Evolutionary conservation across 1,139 yeast species (phyloP).

Genomic region (Taphrina populina): DNA sequence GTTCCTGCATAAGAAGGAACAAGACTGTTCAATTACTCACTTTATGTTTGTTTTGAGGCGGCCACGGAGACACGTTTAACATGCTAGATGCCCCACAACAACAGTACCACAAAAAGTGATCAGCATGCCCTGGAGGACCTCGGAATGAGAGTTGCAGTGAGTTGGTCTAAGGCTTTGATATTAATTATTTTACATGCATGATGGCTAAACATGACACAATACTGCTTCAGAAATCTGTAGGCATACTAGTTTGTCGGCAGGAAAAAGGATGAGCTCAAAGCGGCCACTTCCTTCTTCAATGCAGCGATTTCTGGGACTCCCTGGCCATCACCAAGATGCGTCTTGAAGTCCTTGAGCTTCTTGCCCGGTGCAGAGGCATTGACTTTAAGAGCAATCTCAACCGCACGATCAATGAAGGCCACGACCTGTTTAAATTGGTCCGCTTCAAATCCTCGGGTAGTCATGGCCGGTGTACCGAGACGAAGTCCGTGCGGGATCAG

Average conservation of each 20-base stretch:
- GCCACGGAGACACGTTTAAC: too few species aligned
- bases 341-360: constrained; percentile 91
- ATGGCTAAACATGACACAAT: too few species aligned
- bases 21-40: too few species aligned
- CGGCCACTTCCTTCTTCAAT: constrained; percentile 74
- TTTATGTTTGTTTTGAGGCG: too few species aligned
- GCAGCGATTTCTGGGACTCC: constrained; percentile 56
- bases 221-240: too few species aligned
- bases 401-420: constrained; percentile 77
- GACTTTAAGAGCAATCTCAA: constrained; percentile 70
- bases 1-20: neutral
- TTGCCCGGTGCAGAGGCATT: constrained; percentile 81
- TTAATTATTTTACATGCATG: too few species aligned
- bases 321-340: constrained; percentile 67
- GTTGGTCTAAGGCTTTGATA: too few species aligned
- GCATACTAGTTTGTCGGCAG: constrained; percentile 55
- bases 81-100: too few species aligned
- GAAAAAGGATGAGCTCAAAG: constrained; percentile 94
- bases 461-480: constrained; percentile 98
- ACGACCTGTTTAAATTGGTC: constrained; percentile 83
- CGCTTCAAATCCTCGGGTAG: constrained; percentile 91
- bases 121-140: too few species aligned
- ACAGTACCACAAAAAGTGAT: too few species aligned
- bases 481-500: constrained; percentile 97
- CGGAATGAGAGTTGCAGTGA: too few species aligned